phyloP scores from a whole-genome alignment of 768 basidiomycete genomes.

The Kwoniella bestiolae region DNA sequence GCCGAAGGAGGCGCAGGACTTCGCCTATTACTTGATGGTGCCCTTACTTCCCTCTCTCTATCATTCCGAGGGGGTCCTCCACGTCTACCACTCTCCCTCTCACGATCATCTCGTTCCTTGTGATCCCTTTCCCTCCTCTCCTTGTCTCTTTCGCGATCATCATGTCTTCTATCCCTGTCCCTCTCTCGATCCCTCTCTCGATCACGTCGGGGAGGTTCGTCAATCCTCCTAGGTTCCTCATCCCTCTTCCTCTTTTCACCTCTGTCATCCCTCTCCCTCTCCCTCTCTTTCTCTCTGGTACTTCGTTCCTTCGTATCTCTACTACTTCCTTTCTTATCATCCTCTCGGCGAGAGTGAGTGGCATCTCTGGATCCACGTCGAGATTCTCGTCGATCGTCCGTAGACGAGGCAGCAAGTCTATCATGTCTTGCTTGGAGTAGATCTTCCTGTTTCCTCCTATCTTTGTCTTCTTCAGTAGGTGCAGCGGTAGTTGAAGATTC shows the following conservation, averaged over 20 bases:
- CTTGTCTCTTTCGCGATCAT: slow-evolving; percentile 7
- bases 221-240: slow-evolving; percentile 35
- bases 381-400: slow-evolving; percentile 17
- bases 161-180: slow-evolving; percentile 14
- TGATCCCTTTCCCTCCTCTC: slow-evolving; percentile 3
- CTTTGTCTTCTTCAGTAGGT: slow-evolving; percentile 18
- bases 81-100: slow-evolving; percentile 5
- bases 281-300: slow-evolving; percentile 20
- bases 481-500: neutral
- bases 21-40: neutral
- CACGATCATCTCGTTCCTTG: slow-evolving; percentile 29
- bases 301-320: slow-evolving; percentile 22
- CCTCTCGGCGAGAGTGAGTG: slow-evolving; percentile 20
- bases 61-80: no score
- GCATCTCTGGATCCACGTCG: slow-evolving; percentile 26
- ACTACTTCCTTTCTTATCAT: slow-evolving; percentile 20
- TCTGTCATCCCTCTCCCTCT: slow-evolving; percentile 21
- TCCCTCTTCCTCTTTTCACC: slow-evolving; percentile 34
- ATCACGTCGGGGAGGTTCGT: slow-evolving; percentile 25
- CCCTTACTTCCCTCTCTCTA: no score
- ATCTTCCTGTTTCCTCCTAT: slow-evolving; percentile 35
- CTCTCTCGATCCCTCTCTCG: slow-evolving; percentile 30
- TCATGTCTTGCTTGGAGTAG: slow-evolving; percentile 35
- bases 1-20: neutral
- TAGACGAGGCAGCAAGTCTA: slow-evolving; percentile 11